These are phyloP conservation scores for Kalmanozyma brasiliensis DNA, from an alignment of 1,284 basidiomycete genomes.

Conservation along the genomic window DNA sequence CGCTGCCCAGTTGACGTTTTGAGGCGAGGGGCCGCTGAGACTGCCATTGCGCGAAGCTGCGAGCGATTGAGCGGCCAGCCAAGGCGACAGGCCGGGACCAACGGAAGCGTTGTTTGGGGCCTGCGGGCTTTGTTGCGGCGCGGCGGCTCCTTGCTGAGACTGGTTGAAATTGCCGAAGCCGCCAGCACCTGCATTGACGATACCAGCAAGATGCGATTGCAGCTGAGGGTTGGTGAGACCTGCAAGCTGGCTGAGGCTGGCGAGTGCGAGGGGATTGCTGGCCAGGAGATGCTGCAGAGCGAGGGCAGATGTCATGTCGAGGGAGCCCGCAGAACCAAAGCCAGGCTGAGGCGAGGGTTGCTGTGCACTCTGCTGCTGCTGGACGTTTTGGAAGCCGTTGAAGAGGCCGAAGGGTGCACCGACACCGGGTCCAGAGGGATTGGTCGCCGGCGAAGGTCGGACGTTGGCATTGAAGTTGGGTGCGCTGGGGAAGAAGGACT, in stretches of 20 bases:
- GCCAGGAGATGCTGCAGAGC: conserved; percentile 65
- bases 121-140: conserved; percentile 37
- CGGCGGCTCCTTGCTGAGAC: conserved; percentile 12
- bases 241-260: conserved; percentile 47
- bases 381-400: conserved; percentile 28
- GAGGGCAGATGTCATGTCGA: conserved; percentile 63
- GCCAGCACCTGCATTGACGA: conserved; percentile 35
- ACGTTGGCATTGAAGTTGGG: conserved; percentile 27
- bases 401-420: conserved; percentile 32
- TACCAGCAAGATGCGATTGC: conserved; percentile 46
- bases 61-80: conserved; percentile 33
- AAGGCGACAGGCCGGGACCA: conserved; percentile 12
- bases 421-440: conserved; percentile 24
- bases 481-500: conserved; percentile 31
- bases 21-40: conserved; percentile 29
- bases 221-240: conserved; percentile 50
- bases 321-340: conserved; percentile 23
- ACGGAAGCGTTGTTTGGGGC: conserved; percentile 14
- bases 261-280: conserved; percentile 59
- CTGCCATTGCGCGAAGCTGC: conserved; percentile 26
- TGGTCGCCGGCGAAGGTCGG: conserved; percentile 31
- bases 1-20: conserved; percentile 18
- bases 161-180: conserved; percentile 19
- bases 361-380: conserved; percentile 23
- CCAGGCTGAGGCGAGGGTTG: conserved; percentile 21